These are phyloP conservation scores for Macrophomina tecta DNA, from an alignment of 2,329 filamentous ascomycete genomes.

Conservation along the genomic window DNA sequence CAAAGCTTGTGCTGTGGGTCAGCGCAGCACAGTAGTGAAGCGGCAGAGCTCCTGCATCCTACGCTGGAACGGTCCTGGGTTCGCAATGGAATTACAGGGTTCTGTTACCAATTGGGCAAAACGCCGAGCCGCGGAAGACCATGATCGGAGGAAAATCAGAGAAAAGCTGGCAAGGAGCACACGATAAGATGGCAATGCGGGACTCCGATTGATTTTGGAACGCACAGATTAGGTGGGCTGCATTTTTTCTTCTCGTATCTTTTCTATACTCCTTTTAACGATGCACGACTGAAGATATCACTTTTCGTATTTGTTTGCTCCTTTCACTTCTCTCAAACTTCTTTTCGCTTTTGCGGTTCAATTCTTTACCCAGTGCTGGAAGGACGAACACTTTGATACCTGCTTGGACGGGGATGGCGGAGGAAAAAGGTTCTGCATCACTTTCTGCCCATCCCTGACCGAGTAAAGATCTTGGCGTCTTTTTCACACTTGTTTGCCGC, in stretches of 20 bases:
- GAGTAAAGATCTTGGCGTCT: background rate
- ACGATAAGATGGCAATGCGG: conserved; percentile 3
- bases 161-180: conserved; percentile 6
- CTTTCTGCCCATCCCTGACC: background rate
- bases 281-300: conserved; percentile 25
- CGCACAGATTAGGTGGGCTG: conserved; percentile 24
- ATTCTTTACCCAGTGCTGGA: background rate
- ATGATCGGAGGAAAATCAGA: conserved; percentile 5
- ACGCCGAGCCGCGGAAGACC: background rate
- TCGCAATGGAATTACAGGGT: background rate
- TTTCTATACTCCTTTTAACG: conserved; percentile 21
- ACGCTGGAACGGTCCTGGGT: background rate
- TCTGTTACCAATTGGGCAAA: background rate
- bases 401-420: conserved; percentile 17
- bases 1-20: conserved; percentile 65
- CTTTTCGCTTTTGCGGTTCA: conserved; percentile 1
- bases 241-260: conserved; percentile 10
- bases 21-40: conserved; percentile 3
- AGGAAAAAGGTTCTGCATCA: background rate
- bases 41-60: background rate
- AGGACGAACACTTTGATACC: background rate
- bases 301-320: conserved; percentile 5
- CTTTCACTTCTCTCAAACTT: conserved; percentile 2
- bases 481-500: background rate
- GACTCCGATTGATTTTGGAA: conserved; percentile 19